Evolutionary conservation across 164 flowering plant species (phyloP), one percentile per base, ranked within the genome.

Genomic region (Annona squamosa): DNA sequence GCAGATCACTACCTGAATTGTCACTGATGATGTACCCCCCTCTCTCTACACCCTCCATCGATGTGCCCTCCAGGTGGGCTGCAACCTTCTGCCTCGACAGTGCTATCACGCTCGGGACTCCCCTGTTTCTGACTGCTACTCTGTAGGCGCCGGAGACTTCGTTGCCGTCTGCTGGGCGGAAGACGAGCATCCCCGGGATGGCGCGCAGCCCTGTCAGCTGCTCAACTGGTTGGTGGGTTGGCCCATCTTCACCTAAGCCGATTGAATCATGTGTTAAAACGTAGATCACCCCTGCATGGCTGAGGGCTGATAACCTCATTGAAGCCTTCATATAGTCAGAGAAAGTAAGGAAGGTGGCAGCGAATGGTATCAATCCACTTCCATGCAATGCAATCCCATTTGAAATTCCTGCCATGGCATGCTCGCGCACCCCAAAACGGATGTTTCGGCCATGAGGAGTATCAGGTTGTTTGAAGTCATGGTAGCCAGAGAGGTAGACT

Each of bases 211-310:
- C 77, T 0, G 89, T 90, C 0, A 88, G 77, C 0, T 88, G 92
- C 71, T 90, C 92, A 2, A 90, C 77, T 0, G 94, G 95, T 68
- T 88, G 95, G 63, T 90, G 92, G 44, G 95, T 90, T 0, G 92
- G 91, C 2, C 95, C 91, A 65, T 90, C 92, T 63, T 90, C 92
- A 0, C 92, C 92, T 3, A 90, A 78, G 7, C 95, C 92, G 41
- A 88, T 86, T 0, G 95, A 90, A 61, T 90, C 92, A 63, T 90
- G 95, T 10, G 95, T 88, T 80, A 88, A 69, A 4, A 88, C 72
- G 71, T 87, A 88, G 70, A 90, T 75, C 4, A 88, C 91, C 47
- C 90, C 85, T 1, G 92, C 89, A 42, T 83, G 81, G 68, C 85
- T 72, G 43, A 90, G 75, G 1, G 94, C 90, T 44, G 94, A 83